Evolutionary conservation across 331 rosid genomes (phyloP), one percentile per base, ranked within the genome.

Genomic region (Acacia pycnantha): DNA sequence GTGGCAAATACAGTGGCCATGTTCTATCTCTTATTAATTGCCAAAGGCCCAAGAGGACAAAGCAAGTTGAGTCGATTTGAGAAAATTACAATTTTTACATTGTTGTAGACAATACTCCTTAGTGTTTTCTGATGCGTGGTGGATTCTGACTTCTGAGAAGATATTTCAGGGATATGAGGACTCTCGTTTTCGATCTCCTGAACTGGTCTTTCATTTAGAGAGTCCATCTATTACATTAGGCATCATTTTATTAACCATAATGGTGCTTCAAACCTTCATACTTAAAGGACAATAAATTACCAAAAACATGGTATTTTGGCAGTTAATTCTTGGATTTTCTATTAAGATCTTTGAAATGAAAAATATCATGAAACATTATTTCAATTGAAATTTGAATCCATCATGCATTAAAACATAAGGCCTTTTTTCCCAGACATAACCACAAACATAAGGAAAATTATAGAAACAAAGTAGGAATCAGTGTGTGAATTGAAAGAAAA

Each of bases 41-140:
- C 97, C 69, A 92, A 19, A 41, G 97, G 97, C 61, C 98, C 98
- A 79, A 91, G 89, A 84, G 94, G 94, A 85, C 91, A 83, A 75
- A 94, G 96, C 87, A 94, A 88, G 82, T 94, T 94, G 87, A 94
- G 88, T 78, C 80, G 88, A 81, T 81, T 92, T 54, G 97, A 91
- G 86, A 94, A 92, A 75, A 92, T 85, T 4, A 91, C 97, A 78
- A 70, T 56, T 85, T 70, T 78, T 78, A 94, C 51, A 83, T 93
- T 94, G 82, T 76, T 84, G 70, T 15, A 92, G 47, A 85, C 73
- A 74, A 31, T 80, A 79, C 48, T 82, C 83, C 70, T 48, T 77
- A 85, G 72, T 41, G 70, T 71, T 86, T 78, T 24, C 33, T 24
- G 21, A 80, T 37, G 48, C 41, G 53, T 69, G 48, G 37, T 70